These are phyloP conservation scores for Elsinoe perseae DNA, from an alignment of 2,329 filamentous ascomycete species.

Conservation along the genomic window DNA sequence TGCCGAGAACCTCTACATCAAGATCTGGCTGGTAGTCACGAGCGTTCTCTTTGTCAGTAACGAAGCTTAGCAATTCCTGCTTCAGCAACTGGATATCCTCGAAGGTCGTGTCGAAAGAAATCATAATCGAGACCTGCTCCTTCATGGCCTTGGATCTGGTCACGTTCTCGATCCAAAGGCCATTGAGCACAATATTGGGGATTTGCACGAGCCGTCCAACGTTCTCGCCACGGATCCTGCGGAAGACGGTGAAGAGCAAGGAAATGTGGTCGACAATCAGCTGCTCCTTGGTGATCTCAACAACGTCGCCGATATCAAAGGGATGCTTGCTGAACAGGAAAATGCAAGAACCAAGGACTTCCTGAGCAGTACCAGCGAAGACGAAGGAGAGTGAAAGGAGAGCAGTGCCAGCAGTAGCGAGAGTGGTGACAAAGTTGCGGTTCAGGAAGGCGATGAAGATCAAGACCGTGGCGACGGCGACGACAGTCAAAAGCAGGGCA, in stretches of 20 bases:
- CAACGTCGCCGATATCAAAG: conserved; percentile 89
- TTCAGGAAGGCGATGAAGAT: conserved; percentile 73
- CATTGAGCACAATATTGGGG: conserved; percentile 87
- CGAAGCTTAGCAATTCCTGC: conserved; percentile 76
- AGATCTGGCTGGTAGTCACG: conserved; percentile 88
- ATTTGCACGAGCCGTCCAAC: conserved; percentile 55
- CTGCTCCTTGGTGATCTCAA: conserved; percentile 65
- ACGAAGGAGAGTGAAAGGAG: conserved; percentile 94
- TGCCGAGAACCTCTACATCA: conserved; percentile 65
- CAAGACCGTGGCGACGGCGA: conserved; percentile 64
- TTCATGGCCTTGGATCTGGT: conserved; percentile 87
- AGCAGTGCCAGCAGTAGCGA: conserved; percentile 84
- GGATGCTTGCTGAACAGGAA: conserved; percentile 99
- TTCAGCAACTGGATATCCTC: conserved; percentile 84
- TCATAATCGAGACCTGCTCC: conserved; percentile 69
- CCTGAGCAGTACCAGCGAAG: conserved; percentile 84
- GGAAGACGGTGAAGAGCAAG: conserved; percentile 86
- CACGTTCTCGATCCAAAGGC: conserved; percentile 90
- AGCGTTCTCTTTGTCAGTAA: conserved; percentile 72
- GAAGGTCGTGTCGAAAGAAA: conserved; percentile 79
- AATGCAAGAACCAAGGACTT: conserved; percentile 96
- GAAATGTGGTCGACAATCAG: conserved; percentile 91
- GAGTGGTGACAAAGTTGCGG: conserved; percentile 71
- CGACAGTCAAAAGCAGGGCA: conserved; percentile 71
- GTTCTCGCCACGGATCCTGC: conserved; percentile 72